These are phyloP conservation scores for Apiotrichum brassicae DNA, from an alignment of 1,284 basidiomycete genomes.

Conservation along the genomic window DNA sequence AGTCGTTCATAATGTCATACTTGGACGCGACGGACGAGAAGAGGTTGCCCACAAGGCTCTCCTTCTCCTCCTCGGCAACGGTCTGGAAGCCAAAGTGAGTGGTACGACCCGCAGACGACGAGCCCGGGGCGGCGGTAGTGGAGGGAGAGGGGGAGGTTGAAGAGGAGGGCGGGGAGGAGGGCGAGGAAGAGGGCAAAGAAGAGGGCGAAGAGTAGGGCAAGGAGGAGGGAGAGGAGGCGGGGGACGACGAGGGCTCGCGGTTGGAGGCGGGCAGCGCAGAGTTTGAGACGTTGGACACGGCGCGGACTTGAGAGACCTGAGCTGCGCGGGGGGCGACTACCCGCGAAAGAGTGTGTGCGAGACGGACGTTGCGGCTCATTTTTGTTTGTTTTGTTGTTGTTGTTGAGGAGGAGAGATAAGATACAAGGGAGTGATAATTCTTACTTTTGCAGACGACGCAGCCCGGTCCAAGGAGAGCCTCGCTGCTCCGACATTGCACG, in stretches of 20 bases:
- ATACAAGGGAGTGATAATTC: not conserved
- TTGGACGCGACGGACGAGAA: constrained; percentile 94
- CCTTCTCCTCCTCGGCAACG: constrained; percentile 68
- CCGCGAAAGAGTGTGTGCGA: constrained; percentile 9
- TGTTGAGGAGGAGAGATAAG: not conserved
- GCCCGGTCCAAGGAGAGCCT: too few relatives aligned
- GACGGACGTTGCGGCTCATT: constrained; percentile 17
- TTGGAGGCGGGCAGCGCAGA: not conserved
- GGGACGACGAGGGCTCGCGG: constrained; percentile 1
- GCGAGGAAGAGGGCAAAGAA: too few relatives aligned
- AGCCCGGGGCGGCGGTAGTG: not conserved
- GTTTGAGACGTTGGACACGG: constrained; percentile 10
- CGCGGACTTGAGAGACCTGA: constrained; percentile 4
- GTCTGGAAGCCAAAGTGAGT: constrained; percentile 91
- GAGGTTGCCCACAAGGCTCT: constrained; percentile 70
- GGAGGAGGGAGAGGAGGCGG: too few relatives aligned
- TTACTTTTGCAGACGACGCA: too few relatives aligned
- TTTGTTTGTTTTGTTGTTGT: not conserved
- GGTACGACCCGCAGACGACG: constrained; percentile 43
- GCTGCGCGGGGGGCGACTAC: constrained; percentile 8
- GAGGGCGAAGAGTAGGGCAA: not conserved
- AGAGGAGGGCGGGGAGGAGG: too few relatives aligned
- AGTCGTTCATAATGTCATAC: constrained; percentile 99
- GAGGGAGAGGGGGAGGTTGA: too few relatives aligned
- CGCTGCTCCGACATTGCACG: not conserved